These are phyloP conservation scores for Alternaria sp. DNA, from an alignment of 2,329 filamentous ascomycete species.

Conservation along the genomic window DNA sequence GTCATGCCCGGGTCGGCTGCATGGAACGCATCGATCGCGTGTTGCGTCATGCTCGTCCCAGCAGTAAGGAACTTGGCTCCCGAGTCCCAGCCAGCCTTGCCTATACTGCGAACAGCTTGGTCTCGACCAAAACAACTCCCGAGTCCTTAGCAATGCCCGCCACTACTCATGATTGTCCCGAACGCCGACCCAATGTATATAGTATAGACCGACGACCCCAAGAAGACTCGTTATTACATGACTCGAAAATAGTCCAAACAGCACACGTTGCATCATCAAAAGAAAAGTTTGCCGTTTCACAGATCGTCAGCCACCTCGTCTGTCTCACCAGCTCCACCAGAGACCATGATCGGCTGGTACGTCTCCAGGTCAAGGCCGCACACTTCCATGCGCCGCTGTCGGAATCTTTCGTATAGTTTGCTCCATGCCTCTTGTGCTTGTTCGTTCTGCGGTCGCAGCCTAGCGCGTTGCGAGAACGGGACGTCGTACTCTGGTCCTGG, in stretches of 20 bases:
- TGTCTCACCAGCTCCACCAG: conserved; percentile 19
- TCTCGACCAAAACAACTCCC: conserved; percentile 13
- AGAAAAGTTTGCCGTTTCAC: conserved; percentile 17
- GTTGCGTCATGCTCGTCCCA: conserved; percentile 26
- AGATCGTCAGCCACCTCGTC: conserved; percentile 15
- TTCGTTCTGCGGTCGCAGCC: conserved; percentile 55
- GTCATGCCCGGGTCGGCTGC: neutral
- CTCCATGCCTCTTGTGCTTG: conserved; percentile 61
- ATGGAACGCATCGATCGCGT: conserved; percentile 9
- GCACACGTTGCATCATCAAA: conserved; percentile 12
- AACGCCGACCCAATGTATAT: conserved; percentile 5
- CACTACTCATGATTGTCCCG: conserved; percentile 7
- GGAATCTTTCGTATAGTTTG: conserved; percentile 59
- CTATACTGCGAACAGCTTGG: conserved; percentile 14
- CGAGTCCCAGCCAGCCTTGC: conserved; percentile 16
- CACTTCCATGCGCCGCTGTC: conserved; percentile 60
- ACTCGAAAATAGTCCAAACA: conserved; percentile 5
- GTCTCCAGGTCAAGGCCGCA: conserved; percentile 62
- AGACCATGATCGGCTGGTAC: conserved; percentile 43
- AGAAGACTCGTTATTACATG: neutral
- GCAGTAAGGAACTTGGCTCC: conserved; percentile 11
- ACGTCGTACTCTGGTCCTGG: conserved; percentile 62
- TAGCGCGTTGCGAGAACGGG: conserved; percentile 53
- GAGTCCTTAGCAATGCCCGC: conserved; percentile 1
- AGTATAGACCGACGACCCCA: neutral